Evolutionary conservation across 768 basidiomycete species (phyloP).

Genomic region (Rhodocollybia butyracea): DNA sequence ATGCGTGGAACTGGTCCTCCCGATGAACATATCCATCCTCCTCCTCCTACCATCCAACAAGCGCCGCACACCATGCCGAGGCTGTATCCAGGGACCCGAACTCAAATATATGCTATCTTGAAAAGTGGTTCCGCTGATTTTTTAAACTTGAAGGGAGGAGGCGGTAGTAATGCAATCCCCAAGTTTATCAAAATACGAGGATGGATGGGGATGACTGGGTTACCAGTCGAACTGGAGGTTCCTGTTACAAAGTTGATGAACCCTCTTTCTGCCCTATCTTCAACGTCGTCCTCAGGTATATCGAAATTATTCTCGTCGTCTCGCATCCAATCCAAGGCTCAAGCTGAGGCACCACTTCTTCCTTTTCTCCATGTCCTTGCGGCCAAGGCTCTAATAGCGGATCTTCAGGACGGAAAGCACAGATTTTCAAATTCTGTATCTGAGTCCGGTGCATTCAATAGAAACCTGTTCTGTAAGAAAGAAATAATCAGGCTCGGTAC

Average conservation of each 20-base stretch:
- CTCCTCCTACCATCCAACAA: slow-evolving; percentile 5
- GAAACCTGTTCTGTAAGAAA: not conserved
- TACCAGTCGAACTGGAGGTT: not conserved
- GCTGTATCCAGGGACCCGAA: slow-evolving; percentile 4
- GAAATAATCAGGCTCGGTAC: slow-evolving; percentile 6
- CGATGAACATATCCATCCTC: not conserved
- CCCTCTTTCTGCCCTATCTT: not conserved
- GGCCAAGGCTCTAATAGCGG: slow-evolving; percentile 7
- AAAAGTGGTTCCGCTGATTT: not conserved
- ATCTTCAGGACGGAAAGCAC: not conserved
- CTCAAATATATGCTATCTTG: slow-evolving; percentile 4
- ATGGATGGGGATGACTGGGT: not conserved
- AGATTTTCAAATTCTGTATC: not conserved
- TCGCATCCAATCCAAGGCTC: not conserved
- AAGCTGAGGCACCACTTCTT: not conserved
- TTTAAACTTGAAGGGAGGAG: not conserved
- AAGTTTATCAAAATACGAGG: not conserved
- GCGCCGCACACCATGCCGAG: not conserved
- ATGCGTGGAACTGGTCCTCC: not conserved
- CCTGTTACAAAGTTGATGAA: not conserved
- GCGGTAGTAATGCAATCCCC: not conserved
- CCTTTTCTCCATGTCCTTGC: slow-evolving; percentile 2
- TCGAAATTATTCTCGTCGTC: not conserved
- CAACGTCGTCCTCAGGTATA: not conserved
- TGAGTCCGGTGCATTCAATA: not conserved